Percentiles rank a stretch among this genome's conserved stretches.
Evolutionary conservation across 106 monocot genomes (phyloP).

Genomic region (Vanilla planifolia): DNA sequence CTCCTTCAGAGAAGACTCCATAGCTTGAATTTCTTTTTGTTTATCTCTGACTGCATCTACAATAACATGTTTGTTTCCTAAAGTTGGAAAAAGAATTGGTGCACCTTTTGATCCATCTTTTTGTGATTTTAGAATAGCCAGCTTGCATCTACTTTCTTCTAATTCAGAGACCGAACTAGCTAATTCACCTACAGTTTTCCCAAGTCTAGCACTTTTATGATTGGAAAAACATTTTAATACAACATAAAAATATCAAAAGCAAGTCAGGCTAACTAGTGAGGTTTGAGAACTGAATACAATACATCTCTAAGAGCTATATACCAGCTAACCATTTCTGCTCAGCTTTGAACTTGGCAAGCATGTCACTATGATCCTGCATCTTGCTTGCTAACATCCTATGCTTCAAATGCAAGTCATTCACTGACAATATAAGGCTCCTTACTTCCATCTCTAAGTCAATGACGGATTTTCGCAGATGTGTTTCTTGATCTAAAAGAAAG

Average conservation of each 20-base stretch:
- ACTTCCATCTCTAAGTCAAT: conserved; percentile 26
- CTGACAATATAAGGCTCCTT: conserved; percentile 25
- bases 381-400: conserved; percentile 48
- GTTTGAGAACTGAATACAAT: not conserved
- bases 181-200: conserved; percentile 61
- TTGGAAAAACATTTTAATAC: not conserved
- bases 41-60: conserved; percentile 59
- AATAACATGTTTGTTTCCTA: conserved; percentile 46
- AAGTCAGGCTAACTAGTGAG: not conserved
- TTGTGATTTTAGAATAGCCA: conserved; percentile 58
- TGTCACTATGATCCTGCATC: conserved; percentile 47
- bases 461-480: conserved; percentile 29
- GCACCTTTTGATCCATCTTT: conserved; percentile 46
- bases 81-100: conserved; percentile 54
- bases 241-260: not conserved
- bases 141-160: conserved; percentile 59
- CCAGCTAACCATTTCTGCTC: conserved; percentile 61
- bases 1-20: conserved; percentile 60
- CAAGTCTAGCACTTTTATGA: not conserved
- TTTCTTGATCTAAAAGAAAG: conserved; percentile 21
- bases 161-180: conserved; percentile 45
- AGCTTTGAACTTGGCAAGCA: conserved; percentile 47
- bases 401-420: conserved; percentile 60
- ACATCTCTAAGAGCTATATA: conserved; percentile 17
- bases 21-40: conserved; percentile 63